Evolutionary conservation across 208 protist species (phyloP).

Genomic region (Trypanosoma rangeli): DNA sequence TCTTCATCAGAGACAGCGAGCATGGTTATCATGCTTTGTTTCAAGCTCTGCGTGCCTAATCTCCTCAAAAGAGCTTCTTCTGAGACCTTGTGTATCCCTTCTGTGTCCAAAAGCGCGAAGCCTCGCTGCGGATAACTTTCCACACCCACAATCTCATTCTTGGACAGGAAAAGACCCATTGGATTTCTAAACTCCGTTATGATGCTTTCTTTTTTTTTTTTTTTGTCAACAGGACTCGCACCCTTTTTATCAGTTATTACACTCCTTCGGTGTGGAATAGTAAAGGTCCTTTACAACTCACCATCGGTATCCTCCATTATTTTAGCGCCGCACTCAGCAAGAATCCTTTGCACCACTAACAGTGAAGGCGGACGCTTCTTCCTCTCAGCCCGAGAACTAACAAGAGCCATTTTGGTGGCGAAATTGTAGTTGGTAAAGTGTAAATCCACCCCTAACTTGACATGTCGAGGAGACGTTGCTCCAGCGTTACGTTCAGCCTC

Average conservation of each 20-base stretch:
- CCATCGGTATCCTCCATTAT: not conserved
- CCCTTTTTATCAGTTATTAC: not conserved
- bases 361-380: slow-evolving; percentile 35
- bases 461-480: not conserved
- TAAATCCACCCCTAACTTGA: not conserved
- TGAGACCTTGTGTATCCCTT: slow-evolving; percentile 18
- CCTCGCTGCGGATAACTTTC: slow-evolving; percentile 26
- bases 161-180: slow-evolving; percentile 24
- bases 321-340: slow-evolving; percentile 21
- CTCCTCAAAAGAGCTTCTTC: slow-evolving; percentile 14
- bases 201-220: slow-evolving; percentile 32
- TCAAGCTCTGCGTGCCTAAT: not conserved
- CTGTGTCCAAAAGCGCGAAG: slow-evolving; percentile 28
- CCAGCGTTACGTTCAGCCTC: not conserved
- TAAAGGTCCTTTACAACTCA: not conserved
- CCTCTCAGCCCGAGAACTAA: not conserved
- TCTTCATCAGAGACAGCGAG: slow-evolving; percentile 23
- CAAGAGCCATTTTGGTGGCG: not conserved
- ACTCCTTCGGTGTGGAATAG: not conserved
- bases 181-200: slow-evolving; percentile 37
- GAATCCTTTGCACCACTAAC: slow-evolving; percentile 37
- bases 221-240: slow-evolving; percentile 29
- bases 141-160: slow-evolving; percentile 16
- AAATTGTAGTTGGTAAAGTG: slow-evolving; percentile 12
- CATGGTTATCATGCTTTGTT: slow-evolving; percentile 5